Conservation (phyloP, 148 eudicot genomes). For the Spergularia bocconei region DNA sequence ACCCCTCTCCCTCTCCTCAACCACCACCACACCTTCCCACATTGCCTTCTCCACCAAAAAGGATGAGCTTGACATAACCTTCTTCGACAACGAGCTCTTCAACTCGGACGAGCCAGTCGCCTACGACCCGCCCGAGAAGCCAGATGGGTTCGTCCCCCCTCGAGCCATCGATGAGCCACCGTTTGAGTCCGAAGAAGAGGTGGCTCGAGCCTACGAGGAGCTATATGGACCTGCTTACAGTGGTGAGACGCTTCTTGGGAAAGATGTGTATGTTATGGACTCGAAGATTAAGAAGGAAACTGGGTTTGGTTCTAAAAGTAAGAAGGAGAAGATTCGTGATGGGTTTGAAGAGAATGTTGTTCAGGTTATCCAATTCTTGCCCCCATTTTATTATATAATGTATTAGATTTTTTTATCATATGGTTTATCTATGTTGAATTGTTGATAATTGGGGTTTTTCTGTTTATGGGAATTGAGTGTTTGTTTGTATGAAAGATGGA, state of each 20-base stretch:
- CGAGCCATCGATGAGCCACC: slow-evolving; percentile 74
- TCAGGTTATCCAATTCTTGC: slow-evolving; percentile 27
- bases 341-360: slow-evolving; percentile 80
- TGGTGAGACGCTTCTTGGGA: slow-evolving; percentile 58
- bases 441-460: neutral
- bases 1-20: slow-evolving; percentile 24
- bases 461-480: neutral
- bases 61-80: slow-evolving; percentile 41
- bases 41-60: slow-evolving; percentile 22
- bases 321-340: slow-evolving; percentile 74
- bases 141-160: slow-evolving; percentile 57
- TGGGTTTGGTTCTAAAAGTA: slow-evolving; percentile 48
- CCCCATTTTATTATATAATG: too few relatives aligned
- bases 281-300: slow-evolving; percentile 54
- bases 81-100: slow-evolving; percentile 29
- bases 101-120: slow-evolving; percentile 48
- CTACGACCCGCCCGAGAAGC: slow-evolving; percentile 57
- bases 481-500: neutral
- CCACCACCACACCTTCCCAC: slow-evolving; percentile 13
- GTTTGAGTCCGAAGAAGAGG: slow-evolving; percentile 57
- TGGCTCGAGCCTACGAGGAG: slow-evolving; percentile 76
- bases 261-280: slow-evolving; percentile 69
- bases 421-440: neutral
- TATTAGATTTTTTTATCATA: neutral
- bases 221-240: slow-evolving; percentile 84